These are phyloP conservation scores for Babesia caballi DNA, from an alignment of 169 alveolate genomes.

Conservation along the genomic window DNA sequence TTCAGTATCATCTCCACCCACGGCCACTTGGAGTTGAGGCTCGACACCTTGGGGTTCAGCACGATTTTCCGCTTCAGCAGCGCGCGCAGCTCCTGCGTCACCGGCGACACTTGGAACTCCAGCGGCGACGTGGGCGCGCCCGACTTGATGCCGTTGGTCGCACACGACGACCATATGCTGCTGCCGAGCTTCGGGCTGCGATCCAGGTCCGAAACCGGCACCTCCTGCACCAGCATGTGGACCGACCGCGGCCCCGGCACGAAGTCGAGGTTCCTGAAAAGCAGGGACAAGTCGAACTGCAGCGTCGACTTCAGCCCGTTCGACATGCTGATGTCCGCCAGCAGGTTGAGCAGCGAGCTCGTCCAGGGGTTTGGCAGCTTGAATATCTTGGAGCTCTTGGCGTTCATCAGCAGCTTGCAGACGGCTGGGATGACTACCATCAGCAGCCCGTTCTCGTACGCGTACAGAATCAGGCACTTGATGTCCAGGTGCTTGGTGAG, in stretches of 20 bases:
- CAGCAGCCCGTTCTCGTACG: slow-evolving; percentile 77
- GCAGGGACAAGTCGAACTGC: slow-evolving; percentile 82
- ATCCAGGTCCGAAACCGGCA: slow-evolving; percentile 39
- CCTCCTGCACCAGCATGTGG: background rate
- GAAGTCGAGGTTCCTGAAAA: slow-evolving; percentile 73
- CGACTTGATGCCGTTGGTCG: background rate
- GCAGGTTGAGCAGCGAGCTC: slow-evolving; percentile 74
- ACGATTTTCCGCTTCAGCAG: slow-evolving; percentile 51
- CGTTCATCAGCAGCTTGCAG: slow-evolving; percentile 83
- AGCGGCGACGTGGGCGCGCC: background rate
- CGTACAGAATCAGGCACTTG: slow-evolving; percentile 79
- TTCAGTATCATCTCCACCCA: slow-evolving; percentile 42
- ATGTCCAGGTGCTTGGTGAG: slow-evolving; percentile 83
- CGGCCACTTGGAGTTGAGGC: slow-evolving; percentile 18
- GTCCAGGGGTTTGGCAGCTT: slow-evolving; percentile 92
- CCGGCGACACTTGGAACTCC: slow-evolving; percentile 51
- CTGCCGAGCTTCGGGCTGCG: slow-evolving; percentile 49
- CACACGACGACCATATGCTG: slow-evolving; percentile 39
- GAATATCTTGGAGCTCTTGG: slow-evolving; percentile 76
- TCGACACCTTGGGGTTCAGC: slow-evolving; percentile 47
- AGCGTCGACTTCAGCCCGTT: slow-evolving; percentile 78
- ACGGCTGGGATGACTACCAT: slow-evolving; percentile 86
- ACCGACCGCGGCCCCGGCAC: slow-evolving; percentile 26
- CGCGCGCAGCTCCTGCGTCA: slow-evolving; percentile 41
- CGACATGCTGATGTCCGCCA: slow-evolving; percentile 84